Evolutionary conservation across 2,329 filamentous ascomycete genomes (phyloP).

Genomic region (Biscogniauxia marginata): DNA sequence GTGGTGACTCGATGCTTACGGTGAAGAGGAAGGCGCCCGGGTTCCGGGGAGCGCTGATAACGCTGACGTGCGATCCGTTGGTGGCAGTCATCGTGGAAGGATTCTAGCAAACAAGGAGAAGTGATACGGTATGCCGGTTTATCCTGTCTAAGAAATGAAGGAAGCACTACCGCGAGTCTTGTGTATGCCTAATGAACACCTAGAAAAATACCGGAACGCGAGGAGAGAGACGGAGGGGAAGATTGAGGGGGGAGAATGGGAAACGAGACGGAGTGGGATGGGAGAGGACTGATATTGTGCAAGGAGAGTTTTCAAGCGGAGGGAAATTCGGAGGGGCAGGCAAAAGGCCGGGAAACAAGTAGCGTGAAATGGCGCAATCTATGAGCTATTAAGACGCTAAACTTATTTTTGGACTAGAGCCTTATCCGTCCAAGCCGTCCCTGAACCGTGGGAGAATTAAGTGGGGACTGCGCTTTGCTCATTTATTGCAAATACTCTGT

Average conservation of each 20-base stretch:
- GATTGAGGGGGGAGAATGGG: slow-evolving; percentile 1
- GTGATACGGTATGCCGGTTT: slow-evolving; percentile 12
- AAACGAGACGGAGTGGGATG: background rate
- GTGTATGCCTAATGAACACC: background rate
- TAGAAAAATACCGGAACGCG: slow-evolving; percentile 2
- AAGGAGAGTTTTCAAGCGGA: slow-evolving; percentile 1
- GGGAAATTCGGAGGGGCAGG: slow-evolving; percentile 5
- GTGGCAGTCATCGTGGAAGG: slow-evolving; percentile 56
- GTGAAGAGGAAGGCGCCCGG: slow-evolving; percentile 82
- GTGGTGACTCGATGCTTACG: slow-evolving; percentile 42
- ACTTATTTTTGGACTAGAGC: background rate
- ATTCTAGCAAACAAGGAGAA: background rate
- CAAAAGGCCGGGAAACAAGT: background rate
- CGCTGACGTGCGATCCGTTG: slow-evolving; percentile 47
- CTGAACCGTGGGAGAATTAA: slow-evolving; percentile 12
- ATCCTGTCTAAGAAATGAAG: slow-evolving; percentile 19
- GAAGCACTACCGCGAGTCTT: background rate
- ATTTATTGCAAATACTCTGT: background rate
- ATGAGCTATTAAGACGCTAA: slow-evolving; percentile 5
- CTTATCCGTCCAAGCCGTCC: slow-evolving; percentile 9
- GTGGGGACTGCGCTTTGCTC: background rate
- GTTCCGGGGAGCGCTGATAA: slow-evolving; percentile 49
- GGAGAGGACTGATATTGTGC: background rate
- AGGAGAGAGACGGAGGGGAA: slow-evolving; percentile 5
- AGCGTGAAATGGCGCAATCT: slow-evolving; percentile 6